Evolutionary conservation across 2,329 filamentous ascomycete genomes (phyloP), one percentile per base, ranked within the genome.

Genomic region (Polychaeton citri): DNA sequence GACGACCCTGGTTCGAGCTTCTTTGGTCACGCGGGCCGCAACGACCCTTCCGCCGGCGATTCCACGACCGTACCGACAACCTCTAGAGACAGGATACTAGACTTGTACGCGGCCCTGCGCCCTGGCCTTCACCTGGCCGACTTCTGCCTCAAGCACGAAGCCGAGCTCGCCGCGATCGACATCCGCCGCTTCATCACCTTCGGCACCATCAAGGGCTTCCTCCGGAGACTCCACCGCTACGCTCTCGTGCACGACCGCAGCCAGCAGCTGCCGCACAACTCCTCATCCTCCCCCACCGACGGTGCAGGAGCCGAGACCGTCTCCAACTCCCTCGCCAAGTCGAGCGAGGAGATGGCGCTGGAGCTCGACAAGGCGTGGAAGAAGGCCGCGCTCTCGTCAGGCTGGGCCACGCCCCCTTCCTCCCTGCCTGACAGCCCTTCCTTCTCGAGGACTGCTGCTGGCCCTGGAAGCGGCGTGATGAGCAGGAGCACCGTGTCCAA

Each of bases 221-320:
- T 98, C 17, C 95, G 95, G 59, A 76, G 90, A 21, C 79, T 95
- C 28, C 85, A 96, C 62, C 92, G 90, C 57, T 92, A 92, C 54
- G 81, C 85, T 19, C 74, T 92, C 37, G 74, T 71, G 8, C 31
- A 46, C 19, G 39, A 41, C 19, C 33, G 37, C 41, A 41, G 17
- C 34, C 44, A 16, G 17, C 39, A 16, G 36, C 38, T 4, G 34
- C 40, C 5, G 19, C 35, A 18, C 35, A 32, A 2, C 21, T 34
- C 12, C 33, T n/a, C n/a, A n/a, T n/a, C n/a, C n/a, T 33, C 28
- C 39, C 34, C 16, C 43, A 28, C 28, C 44, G 20, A 30, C 43
- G 19, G 38, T 48, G 38, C 28, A 24, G 43, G 36, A 28, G 39
- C 38, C 8, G 46, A 40, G 33, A 45, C 5, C 36, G 30, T 13